phyloP scores from a whole-genome alignment of 2,329 filamentous ascomycete species.

The Pseudomassariella vexata region DNA sequence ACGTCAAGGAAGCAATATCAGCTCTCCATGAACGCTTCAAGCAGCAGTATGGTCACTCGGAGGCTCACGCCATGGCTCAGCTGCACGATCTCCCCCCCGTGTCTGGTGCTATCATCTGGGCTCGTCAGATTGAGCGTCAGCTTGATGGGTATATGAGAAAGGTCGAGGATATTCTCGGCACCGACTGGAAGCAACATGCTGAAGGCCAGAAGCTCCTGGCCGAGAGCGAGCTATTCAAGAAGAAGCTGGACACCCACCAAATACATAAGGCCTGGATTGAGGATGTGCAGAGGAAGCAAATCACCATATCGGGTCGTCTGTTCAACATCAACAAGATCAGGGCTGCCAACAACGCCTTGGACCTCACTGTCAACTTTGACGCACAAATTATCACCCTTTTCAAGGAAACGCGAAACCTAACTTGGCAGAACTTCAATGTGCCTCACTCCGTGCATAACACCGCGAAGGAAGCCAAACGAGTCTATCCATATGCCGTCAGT shows the following conservation, averaged over 20 bases:
- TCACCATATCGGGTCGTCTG: slow-evolving; percentile 85
- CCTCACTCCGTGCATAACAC: slow-evolving; percentile 93
- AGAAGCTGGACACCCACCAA: slow-evolving; percentile 88
- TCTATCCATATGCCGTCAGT: slow-evolving; percentile 96
- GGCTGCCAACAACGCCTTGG: slow-evolving; percentile 82
- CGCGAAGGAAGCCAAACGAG: slow-evolving; percentile 96
- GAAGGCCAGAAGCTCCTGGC: slow-evolving; percentile 91
- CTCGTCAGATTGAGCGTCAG: slow-evolving; percentile 92
- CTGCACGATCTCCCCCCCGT: slow-evolving; percentile 92
- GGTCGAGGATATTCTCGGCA: slow-evolving; percentile 94
- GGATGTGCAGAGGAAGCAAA: slow-evolving; percentile 81
- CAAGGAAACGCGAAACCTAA: slow-evolving; percentile 94
- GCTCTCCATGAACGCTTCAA: slow-evolving; percentile 95
- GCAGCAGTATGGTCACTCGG: slow-evolving; percentile 96
- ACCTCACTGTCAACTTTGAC: slow-evolving; percentile 93
- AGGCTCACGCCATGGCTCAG: slow-evolving; percentile 97
- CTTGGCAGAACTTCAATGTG: slow-evolving; percentile 91
- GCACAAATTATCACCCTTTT: slow-evolving; percentile 95
- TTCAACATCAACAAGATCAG: slow-evolving; percentile 87
- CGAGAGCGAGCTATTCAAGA: slow-evolving; percentile 89
- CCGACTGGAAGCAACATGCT: slow-evolving; percentile 89
- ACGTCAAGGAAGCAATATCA: slow-evolving; percentile 93
- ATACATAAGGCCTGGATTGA: slow-evolving; percentile 95
- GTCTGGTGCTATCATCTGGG: slow-evolving; percentile 96
- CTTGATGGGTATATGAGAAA: slow-evolving; percentile 97